Conservation (phyloP, 2,329 filamentous ascomycete genomes). For the Scedosporium minutisporum region DNA sequence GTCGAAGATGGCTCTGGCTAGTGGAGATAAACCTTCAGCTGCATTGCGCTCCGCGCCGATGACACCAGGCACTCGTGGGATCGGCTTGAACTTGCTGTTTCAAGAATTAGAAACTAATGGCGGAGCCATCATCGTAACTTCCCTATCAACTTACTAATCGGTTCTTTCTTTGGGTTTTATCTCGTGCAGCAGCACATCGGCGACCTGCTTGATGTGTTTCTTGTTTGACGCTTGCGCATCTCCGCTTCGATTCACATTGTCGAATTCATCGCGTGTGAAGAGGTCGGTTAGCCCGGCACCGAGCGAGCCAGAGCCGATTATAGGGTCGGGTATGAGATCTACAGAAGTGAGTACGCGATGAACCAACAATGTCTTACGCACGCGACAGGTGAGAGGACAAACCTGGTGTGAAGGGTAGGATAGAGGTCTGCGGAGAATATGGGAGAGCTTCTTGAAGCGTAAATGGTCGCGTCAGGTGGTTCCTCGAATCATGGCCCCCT, state of each 20-base stretch:
- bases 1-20: conserved; percentile 31
- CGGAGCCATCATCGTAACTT: neutral
- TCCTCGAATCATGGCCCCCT: neutral
- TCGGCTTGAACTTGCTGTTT: conserved; percentile 41
- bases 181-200: conserved; percentile 66
- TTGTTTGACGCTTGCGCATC: conserved; percentile 47
- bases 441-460: conserved; percentile 67
- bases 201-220: conserved; percentile 58
- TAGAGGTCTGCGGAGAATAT: conserved; percentile 74
- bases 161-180: conserved; percentile 63
- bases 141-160: conserved; percentile 44
- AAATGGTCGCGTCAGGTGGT: conserved; percentile 33
- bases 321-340: conserved; percentile 60
- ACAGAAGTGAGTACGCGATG: conserved; percentile 4
- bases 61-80: conserved; percentile 13
- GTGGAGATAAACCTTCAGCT: conserved; percentile 36
- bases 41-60: conserved; percentile 18
- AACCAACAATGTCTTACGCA: neutral
- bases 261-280: conserved; percentile 46
- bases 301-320: conserved; percentile 45
- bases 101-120: neutral
- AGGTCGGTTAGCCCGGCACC: conserved; percentile 40
- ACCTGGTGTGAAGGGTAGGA: conserved; percentile 71
- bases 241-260: conserved; percentile 63
- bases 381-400: conserved; percentile 10